Evolutionary conservation across 2,329 filamentous ascomycete genomes (phyloP).

Genomic region (Colletotrichum tropicicola): DNA sequence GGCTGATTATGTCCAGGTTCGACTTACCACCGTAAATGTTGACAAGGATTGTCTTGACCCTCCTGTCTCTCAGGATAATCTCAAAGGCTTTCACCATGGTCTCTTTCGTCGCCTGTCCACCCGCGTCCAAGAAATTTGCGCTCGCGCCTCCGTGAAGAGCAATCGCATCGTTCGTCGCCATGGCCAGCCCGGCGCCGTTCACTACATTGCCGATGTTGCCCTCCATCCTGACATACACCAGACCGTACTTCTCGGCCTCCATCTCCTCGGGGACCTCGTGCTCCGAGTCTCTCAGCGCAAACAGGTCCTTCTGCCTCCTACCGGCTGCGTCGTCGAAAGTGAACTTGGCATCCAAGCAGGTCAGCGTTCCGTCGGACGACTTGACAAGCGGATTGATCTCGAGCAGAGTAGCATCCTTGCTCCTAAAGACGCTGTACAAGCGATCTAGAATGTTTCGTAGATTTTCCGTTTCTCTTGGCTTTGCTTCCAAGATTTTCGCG

Average conservation of each 20-base stretch:
- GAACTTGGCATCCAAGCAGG: conserved; percentile 49
- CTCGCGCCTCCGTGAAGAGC: conserved; percentile 72
- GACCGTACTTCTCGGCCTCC: conserved; percentile 66
- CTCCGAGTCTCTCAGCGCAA: conserved; percentile 43
- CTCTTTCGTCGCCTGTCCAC: conserved; percentile 84
- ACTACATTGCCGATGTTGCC: conserved; percentile 82
- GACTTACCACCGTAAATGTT: conserved; percentile 60
- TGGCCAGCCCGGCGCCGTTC: conserved; percentile 88
- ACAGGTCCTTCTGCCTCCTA: conserved; percentile 50
- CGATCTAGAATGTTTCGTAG: background rate
- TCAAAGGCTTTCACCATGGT: conserved; percentile 83
- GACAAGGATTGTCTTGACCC: conserved; percentile 73
- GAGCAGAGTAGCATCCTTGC: conserved; percentile 56
- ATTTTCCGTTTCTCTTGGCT: conserved; percentile 14
- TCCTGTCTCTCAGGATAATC: conserved; percentile 74
- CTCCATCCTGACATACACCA: conserved; percentile 77
- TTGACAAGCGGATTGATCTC: conserved; percentile 49
- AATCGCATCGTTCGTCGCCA: conserved; percentile 90
- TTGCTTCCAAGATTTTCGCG: conserved; percentile 24
- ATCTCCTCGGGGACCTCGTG: conserved; percentile 45
- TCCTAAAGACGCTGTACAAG: conserved; percentile 49
- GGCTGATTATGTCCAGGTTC: background rate
- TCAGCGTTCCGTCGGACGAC: conserved; percentile 39
- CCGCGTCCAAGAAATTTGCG: conserved; percentile 89
- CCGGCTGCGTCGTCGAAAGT: conserved; percentile 57